These are phyloP conservation scores for Colletotrichum cordylinicola DNA, from an alignment of 2,329 filamentous ascomycete species.

Conservation along the genomic window DNA sequence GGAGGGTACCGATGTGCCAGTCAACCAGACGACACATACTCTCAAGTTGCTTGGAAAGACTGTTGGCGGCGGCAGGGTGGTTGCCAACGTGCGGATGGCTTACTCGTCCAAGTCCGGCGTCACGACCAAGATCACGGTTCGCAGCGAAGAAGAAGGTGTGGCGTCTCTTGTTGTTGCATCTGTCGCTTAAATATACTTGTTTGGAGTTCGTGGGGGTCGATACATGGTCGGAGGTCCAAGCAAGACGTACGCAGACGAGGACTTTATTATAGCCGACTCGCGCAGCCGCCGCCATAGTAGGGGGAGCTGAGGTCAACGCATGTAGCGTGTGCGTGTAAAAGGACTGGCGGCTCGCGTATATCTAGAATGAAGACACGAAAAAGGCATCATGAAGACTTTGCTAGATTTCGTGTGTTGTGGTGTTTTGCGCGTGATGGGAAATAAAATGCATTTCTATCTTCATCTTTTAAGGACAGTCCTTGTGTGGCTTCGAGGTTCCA, in stretches of 20 bases:
- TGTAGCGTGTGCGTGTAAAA: constrained; percentile 3
- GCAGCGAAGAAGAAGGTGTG: constrained; percentile 92
- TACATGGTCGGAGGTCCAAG: constrained; percentile 19
- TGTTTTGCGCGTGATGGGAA: background rate
- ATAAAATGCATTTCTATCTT: background rate
- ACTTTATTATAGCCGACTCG: constrained; percentile 9
- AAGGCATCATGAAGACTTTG: background rate
- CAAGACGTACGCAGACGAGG: constrained; percentile 7
- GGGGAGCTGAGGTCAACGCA: background rate
- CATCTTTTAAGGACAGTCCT: background rate
- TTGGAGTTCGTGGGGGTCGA: constrained; percentile 21
- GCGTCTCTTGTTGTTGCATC: constrained; percentile 84
- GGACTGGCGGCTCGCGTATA: constrained; percentile 16
- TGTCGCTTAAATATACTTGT: constrained; percentile 66
- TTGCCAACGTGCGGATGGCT: constrained; percentile 89
- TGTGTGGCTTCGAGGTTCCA: background rate
- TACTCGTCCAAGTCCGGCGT: constrained; percentile 92
- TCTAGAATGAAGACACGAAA: constrained; percentile 23
- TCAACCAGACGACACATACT: constrained; percentile 89
- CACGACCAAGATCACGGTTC: constrained; percentile 92
- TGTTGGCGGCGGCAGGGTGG: constrained; percentile 86
- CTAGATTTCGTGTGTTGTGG: background rate
- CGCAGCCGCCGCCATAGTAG: constrained; percentile 2
- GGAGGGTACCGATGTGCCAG: constrained; percentile 89
- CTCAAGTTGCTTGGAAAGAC: constrained; percentile 97